phyloP scores from a whole-genome alignment of 495 filamentous ascomycete species.

The Melanomma pulvis-pyrius region DNA sequence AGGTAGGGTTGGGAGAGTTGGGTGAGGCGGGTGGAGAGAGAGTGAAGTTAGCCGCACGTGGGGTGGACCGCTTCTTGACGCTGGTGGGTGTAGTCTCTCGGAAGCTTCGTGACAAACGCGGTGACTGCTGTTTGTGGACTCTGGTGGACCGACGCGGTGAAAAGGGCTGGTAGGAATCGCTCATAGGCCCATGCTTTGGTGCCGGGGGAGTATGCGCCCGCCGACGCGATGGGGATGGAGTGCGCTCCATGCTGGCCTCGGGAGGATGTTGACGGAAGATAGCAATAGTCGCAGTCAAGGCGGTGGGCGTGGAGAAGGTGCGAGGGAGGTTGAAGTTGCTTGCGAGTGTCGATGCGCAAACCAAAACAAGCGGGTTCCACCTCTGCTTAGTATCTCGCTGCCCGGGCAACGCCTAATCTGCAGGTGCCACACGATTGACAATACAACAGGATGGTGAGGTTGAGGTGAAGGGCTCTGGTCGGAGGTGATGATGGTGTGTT shows the following conservation, averaged over 20 bases:
- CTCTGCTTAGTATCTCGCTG: not conserved
- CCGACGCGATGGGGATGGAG: conserved; percentile 64
- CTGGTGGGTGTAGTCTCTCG: conserved; percentile 42
- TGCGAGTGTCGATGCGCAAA: not conserved
- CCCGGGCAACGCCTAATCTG: not conserved
- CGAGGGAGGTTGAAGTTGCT: conserved; percentile 19
- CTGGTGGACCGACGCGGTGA: conserved; percentile 62
- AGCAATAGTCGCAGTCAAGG: not conserved
- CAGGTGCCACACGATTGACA: not conserved
- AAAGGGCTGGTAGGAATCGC: conserved; percentile 73
- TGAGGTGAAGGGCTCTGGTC: not conserved
- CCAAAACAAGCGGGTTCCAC: conserved; percentile 23
- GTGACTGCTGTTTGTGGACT: not conserved
- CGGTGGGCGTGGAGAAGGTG: not conserved
- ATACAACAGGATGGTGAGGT: not conserved
- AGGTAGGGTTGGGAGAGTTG: conserved; percentile 47
- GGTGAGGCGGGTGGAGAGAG: conserved; percentile 58
- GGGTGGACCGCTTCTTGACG: conserved; percentile 30
- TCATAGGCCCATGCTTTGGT: conserved; percentile 68
- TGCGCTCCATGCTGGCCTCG: conserved; percentile 57
- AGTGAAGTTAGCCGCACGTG: conserved; percentile 38
- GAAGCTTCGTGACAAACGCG: conserved; percentile 1
- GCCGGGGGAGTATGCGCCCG: conserved; percentile 68
- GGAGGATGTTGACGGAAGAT: not conserved
- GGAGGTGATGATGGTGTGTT: not conserved